phyloP scores from a whole-genome alignment of 2,329 filamentous ascomycete species.

The Aspergillus sp. region DNA sequence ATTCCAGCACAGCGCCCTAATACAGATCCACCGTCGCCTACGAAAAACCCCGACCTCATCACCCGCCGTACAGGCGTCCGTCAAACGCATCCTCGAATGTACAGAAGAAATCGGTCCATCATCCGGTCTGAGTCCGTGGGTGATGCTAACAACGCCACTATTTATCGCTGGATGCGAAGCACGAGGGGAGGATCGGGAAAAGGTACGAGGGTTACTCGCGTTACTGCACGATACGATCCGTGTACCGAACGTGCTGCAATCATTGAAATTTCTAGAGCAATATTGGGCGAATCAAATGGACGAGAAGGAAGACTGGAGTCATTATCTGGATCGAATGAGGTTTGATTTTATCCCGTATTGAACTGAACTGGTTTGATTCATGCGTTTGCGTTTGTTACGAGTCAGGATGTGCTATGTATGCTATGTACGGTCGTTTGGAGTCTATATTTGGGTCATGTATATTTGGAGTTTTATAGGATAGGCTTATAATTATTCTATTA shows the following conservation, averaged over 20 bases:
- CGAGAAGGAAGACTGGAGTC: conserved; percentile 33
- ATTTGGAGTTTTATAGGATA: no score
- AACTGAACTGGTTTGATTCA: conserved; percentile 1
- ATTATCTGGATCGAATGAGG: conserved; percentile 32
- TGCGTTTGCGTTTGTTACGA: background rate
- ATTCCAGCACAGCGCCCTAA: conserved; percentile 39
- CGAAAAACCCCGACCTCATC: conserved; percentile 25
- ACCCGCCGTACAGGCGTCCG: conserved; percentile 27
- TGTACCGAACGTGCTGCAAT: conserved; percentile 37
- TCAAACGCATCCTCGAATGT: conserved; percentile 34
- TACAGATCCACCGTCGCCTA: conserved; percentile 36
- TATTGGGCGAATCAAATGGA: conserved; percentile 28
- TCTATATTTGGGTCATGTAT: background rate
- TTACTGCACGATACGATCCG: conserved; percentile 34
- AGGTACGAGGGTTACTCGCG: conserved; percentile 25
- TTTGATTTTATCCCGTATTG: conserved; percentile 26
- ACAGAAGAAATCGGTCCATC: conserved; percentile 33
- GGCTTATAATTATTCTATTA: no score
- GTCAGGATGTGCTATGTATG: background rate
- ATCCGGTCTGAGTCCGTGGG: conserved; percentile 35
- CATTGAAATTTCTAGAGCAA: conserved; percentile 35
- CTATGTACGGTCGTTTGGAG: background rate
- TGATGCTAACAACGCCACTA: conserved; percentile 37
- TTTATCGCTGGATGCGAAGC: conserved; percentile 41
- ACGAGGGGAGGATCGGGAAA: conserved; percentile 28